phyloP scores from a whole-genome alignment of 2,329 filamentous ascomycete genomes.

The Zymoseptoria passerinii region DNA sequence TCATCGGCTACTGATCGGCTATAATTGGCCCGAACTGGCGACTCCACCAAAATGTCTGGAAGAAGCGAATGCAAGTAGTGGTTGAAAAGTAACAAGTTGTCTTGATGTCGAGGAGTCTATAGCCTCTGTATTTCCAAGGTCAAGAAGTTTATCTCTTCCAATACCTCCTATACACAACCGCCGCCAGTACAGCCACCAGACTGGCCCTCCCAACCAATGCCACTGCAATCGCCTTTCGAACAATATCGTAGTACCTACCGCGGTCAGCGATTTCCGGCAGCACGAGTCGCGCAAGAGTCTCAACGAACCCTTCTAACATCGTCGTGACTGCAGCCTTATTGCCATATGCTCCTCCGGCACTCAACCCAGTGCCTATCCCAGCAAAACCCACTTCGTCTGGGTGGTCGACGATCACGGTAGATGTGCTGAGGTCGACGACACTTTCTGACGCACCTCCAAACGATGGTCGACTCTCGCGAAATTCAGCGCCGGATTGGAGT shows the following conservation, averaged over 20 bases:
- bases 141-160: not conserved
- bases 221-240: constrained; percentile 39
- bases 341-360: constrained; percentile 24
- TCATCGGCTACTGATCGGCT: not conserved
- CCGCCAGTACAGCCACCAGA: constrained; percentile 9
- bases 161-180: constrained; percentile 12
- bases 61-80: not conserved
- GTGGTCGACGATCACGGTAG: constrained; percentile 16
- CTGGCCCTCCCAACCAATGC: constrained; percentile 33
- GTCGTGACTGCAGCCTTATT: constrained; percentile 39
- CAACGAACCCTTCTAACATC: constrained; percentile 41
- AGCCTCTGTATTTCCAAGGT: not conserved
- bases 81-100: too few species aligned
- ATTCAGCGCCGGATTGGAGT: constrained; percentile 24
- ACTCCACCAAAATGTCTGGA: not conserved
- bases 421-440: constrained; percentile 6
- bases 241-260: constrained; percentile 42
- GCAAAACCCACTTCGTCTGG: constrained; percentile 39
- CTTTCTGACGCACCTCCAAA: constrained; percentile 24
- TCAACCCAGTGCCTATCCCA: constrained; percentile 37
- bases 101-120: not conserved
- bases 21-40: not conserved
- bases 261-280: constrained; percentile 27
- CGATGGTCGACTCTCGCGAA: constrained; percentile 16
- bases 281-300: constrained; percentile 12